Evolutionary conservation across 306 rosid species (phyloP), one percentile per base, ranked within the genome.

Genomic region (Vigna radiata): DNA sequence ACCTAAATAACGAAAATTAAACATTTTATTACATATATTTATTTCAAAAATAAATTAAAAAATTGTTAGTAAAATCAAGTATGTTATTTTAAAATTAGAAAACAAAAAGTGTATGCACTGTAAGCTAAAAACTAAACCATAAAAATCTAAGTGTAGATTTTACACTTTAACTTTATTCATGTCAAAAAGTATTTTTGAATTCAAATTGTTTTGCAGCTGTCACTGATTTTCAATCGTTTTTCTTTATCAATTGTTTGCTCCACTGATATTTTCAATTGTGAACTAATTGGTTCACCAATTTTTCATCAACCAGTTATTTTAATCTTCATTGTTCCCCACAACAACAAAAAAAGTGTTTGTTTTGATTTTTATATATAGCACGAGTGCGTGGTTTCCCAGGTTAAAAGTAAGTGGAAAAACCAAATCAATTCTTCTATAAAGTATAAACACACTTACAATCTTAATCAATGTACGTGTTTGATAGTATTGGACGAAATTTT

Each of bases 401-500:
- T 36, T 9, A 17, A 33, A 41, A 60, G 59, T 53, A 7, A 21
- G 53, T 66, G 71, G 18, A 66, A 66, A 66, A 19, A 52, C 52
- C 48, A 43, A 36, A 7, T 36, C 41, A 36, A 1, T 36, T 36
- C 41, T 36, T 36, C 8, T 36, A 36, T 36, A 36, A 36, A 36
- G 8, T 36, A 36, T 36, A 36, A 36, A 6, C 7, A 36, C 41
- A 36, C 41, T 36, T 36, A 36, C 8, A 36, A 36, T 36, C 41
- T 36, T 36, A 36, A 36, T 36, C 41, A 1, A 36, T 1, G 41
- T 36, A 29, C 33, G 8, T 36, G 6, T 33, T 33, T 33, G 1
- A 33, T 33, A 0, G 7, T 7, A 33, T 36, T 36, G 41, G 41
- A 36, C 2, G 8, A 7, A 36, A 6, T 6, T 36, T 36, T 7